Percentiles rank a stretch among this genome's conserved stretches.
phyloP scores from a whole-genome alignment of 2,329 filamentous ascomycete species.

The Neophaeococcomyces mojaviensis region DNA sequence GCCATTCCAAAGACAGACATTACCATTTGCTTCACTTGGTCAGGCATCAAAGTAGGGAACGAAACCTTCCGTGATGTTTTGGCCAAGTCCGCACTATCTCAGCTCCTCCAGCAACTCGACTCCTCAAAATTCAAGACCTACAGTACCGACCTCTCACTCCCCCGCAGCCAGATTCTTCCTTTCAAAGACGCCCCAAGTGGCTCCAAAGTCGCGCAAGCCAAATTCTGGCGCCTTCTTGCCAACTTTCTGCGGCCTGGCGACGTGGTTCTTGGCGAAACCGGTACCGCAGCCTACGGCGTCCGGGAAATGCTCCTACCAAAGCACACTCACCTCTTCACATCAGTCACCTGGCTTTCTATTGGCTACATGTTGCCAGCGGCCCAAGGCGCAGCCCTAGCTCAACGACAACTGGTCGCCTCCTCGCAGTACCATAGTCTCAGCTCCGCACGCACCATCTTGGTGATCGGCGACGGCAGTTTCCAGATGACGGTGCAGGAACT shows the following conservation, averaged over 20 bases:
- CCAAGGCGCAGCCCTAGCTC: slow-evolving; percentile 50
- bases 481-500: slow-evolving; percentile 61
- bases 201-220: slow-evolving; percentile 2
- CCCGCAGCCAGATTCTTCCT: background rate
- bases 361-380: slow-evolving; percentile 53
- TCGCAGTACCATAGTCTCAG: slow-evolving; percentile 19
- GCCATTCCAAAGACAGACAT: slow-evolving; percentile 30
- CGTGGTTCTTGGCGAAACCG: slow-evolving; percentile 51
- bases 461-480: slow-evolving; percentile 58
- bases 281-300: slow-evolving; percentile 49
- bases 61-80: slow-evolving; percentile 27
- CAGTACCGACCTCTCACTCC: background rate
- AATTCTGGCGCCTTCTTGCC: slow-evolving; percentile 42
- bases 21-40: slow-evolving; percentile 30
- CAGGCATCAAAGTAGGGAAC: slow-evolving; percentile 27
- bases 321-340: slow-evolving; percentile 41
- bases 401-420: slow-evolving; percentile 35
- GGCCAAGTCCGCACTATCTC: slow-evolving; percentile 2
- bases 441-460: slow-evolving; percentile 44
- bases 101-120: slow-evolving; percentile 12
- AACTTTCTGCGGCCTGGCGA: slow-evolving; percentile 45
- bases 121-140: slow-evolving; percentile 8
- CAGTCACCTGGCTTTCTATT: slow-evolving; percentile 52
- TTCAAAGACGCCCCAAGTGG: slow-evolving; percentile 19
- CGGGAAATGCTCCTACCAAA: slow-evolving; percentile 44